A percentile compares a stretch with the other conserved stretches of the same genome.
Evolutionary conservation across 2,329 filamentous ascomycete genomes (phyloP).

Genomic region (Pyrenochaeta sp.): DNA sequence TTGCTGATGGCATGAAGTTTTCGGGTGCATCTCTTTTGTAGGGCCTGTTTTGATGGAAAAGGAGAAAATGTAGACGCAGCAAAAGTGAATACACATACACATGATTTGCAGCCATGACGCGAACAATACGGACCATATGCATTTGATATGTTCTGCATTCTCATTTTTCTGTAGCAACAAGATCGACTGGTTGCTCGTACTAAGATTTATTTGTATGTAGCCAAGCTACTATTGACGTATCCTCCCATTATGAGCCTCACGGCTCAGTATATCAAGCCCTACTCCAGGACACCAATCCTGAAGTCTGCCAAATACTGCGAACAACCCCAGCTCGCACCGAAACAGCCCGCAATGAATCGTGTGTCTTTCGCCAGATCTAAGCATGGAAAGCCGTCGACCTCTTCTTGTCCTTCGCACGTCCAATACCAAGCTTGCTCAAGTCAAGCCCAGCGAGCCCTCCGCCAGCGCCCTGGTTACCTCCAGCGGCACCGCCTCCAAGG

Average conservation of each 20-base stretch:
- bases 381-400: background rate
- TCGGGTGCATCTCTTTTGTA: constrained; percentile 63
- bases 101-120: too few species aligned
- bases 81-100: too few species aligned
- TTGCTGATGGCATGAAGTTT: constrained; percentile 67
- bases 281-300: background rate
- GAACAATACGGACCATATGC: too few species aligned
- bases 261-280: background rate
- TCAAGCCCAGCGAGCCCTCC: background rate
- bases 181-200: background rate
- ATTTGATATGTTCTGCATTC: too few species aligned
- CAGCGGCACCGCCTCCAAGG: constrained; percentile 2
- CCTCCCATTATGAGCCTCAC: background rate
- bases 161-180: background rate
- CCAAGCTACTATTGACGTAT: background rate
- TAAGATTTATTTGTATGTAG: background rate
- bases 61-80: too few species aligned
- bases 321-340: background rate
- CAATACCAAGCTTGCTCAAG: background rate
- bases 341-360: background rate
- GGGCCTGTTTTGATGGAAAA: too few species aligned
- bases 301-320: background rate
- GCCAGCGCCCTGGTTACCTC: background rate
- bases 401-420: background rate
- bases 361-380: background rate